Evolutionary conservation across 106 monocot genomes (phyloP).

Genomic region (Gastrodia elata): DNA sequence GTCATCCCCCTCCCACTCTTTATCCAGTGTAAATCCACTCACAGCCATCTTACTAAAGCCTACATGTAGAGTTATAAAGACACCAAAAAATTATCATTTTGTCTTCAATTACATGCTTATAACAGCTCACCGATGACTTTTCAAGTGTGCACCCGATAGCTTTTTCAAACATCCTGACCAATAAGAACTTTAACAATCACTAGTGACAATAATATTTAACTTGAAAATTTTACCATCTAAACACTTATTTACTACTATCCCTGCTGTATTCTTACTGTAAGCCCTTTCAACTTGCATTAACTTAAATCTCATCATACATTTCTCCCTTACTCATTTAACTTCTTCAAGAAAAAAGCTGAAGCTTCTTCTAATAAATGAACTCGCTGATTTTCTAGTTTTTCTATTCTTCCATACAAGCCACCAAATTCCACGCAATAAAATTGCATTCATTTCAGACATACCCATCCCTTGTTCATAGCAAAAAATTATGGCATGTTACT

Average conservation of each 20-base stretch:
- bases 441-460: background rate
- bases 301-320: too few relatives aligned
- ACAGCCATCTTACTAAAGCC: background rate
- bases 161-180: too few relatives aligned
- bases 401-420: background rate
- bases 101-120: background rate
- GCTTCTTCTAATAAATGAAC: background rate
- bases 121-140: background rate
- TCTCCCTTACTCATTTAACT: background rate
- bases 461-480: background rate
- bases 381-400: background rate
- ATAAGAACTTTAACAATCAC: too few relatives aligned
- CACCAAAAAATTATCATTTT: background rate
- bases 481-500: background rate
- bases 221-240: too few relatives aligned
- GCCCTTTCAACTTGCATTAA: too few relatives aligned
- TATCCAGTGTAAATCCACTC: background rate
- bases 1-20: background rate
- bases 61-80: background rate
- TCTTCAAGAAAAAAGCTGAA: background rate
- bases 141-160: too few relatives aligned
- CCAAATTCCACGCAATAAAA: background rate
- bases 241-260: too few relatives aligned
- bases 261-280: too few relatives aligned
- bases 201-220: too few relatives aligned